These are phyloP conservation scores for Dichotomocladium elegans DNA, from an alignment of 371 early-diverging fungal genomes.

Conservation along the genomic window DNA sequence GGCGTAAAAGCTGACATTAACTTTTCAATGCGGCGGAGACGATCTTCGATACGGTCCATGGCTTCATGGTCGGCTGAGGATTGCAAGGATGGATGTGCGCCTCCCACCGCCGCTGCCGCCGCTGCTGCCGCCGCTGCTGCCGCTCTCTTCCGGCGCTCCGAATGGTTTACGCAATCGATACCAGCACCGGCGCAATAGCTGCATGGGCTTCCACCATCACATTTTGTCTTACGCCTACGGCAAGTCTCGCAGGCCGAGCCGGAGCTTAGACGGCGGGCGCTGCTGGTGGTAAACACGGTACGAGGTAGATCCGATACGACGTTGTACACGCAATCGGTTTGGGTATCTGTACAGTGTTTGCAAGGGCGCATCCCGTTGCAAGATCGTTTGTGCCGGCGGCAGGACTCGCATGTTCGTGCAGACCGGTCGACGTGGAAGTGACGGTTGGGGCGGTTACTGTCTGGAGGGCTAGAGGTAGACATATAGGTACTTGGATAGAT, in stretches of 20 bases:
- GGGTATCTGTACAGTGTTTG: constrained; percentile 11
- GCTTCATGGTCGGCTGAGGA: constrained; percentile 17
- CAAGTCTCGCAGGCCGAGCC: constrained; percentile 53
- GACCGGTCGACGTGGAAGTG: constrained; percentile 16
- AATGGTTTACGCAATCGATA: constrained; percentile 43
- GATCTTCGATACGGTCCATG: constrained; percentile 48
- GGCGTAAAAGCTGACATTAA: constrained; percentile 49
- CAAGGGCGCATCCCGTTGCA: constrained; percentile 28
- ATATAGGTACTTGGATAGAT: constrained; percentile 4
- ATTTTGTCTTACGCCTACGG: constrained; percentile 49
- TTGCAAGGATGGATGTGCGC: neutral
- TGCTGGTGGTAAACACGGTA: constrained; percentile 24
- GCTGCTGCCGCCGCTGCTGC: neutral
- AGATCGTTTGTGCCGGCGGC: constrained; percentile 15
- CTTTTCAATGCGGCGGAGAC: constrained; percentile 42
- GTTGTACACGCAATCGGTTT: constrained; percentile 21
- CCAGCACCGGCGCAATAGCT: constrained; percentile 39
- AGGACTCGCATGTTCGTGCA: constrained; percentile 22
- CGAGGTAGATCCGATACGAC: constrained; percentile 27
- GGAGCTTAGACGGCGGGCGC: constrained; percentile 41
- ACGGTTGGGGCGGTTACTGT: constrained; percentile 16
- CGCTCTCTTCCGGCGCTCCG: constrained; percentile 32
- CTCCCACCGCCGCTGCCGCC: neutral
- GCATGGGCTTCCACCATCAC: constrained; percentile 48
- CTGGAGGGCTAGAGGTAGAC: constrained; percentile 9